Base-by-base conservation (phyloP, 495 filamentous ascomycete species). In the Durotheca rogersii region DNA sequence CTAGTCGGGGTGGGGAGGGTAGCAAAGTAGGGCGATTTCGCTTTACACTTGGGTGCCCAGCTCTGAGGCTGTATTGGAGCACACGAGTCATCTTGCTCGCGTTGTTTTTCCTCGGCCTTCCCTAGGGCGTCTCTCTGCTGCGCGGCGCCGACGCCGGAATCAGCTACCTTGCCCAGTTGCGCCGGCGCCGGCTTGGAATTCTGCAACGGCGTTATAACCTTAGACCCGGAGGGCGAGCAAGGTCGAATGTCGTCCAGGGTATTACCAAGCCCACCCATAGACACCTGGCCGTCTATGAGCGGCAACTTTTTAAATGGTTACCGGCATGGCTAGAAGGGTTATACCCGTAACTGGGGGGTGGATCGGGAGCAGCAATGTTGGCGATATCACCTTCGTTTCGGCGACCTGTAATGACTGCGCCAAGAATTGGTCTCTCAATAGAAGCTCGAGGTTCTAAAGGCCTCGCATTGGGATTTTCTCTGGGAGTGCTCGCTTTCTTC, bases 21-120 rank as follows among this genome's bases (percentile, higher is more conserved):
- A 7, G 69, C 65, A 48, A 80, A 80, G 54, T 76, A 80, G 14
- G 67, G 76, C 0, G 77, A 80, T 39, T 66, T 68, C 32, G 51
- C 27, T 41, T 40, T 48, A 32, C 57, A 51, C 36, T 49, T 59
- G 7, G 54, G 44, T 11, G 49, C 51, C 25, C 37, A 21, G 12
- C 7, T 29, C 6, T 41, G 33, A 25, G 37, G n/a, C 14, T 23
- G 44, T 20, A 35, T 33, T 10, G 19, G 20, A 25, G 34, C n/a
- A 41, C 4, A 31, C 5, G 0, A 15, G 18, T 2, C 20, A 18
- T 43, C 36, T 20, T 21, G 15, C 29, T 37, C 12, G 9, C n/a
- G 14, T 10, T 19, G 31, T 42, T 9, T 2, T 17, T 2, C 6
- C 14, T n/a, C 9, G n/a, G 30, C 7, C 19, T 10, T 7, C 17